Conservation (phyloP, 108 stramenopile genomes). For the Cyclotella distinguenda region DNA sequence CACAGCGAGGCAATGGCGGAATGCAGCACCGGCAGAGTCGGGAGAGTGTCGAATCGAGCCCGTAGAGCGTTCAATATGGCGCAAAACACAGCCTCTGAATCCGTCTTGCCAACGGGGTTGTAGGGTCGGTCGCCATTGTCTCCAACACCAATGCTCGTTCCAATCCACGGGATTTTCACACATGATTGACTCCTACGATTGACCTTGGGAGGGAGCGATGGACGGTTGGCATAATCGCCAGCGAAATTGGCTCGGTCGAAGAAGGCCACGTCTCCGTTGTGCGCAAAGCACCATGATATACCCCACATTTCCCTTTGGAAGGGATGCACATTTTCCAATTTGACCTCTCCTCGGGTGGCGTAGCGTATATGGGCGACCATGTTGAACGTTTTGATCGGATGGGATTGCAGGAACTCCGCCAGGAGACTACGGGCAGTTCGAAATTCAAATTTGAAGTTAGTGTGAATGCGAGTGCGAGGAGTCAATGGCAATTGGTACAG, state of each 20-base stretch:
- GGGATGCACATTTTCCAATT: slow-evolving; percentile 85
- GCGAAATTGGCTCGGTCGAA: slow-evolving; percentile 14
- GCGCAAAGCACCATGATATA: slow-evolving; percentile 65
- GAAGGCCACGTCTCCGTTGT: slow-evolving; percentile 85
- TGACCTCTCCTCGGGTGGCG: slow-evolving; percentile 73
- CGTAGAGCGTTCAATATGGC: slow-evolving; percentile 76
- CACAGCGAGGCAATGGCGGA: slow-evolving; percentile 51
- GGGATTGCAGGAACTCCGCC: slow-evolving; percentile 60
- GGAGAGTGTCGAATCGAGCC: slow-evolving; percentile 60
- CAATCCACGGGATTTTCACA: slow-evolving; percentile 36
- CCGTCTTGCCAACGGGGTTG: slow-evolving; percentile 81
- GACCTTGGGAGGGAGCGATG: slow-evolving; percentile 19
- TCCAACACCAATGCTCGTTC: slow-evolving; percentile 22
- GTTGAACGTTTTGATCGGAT: slow-evolving; percentile 71
- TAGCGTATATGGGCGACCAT: slow-evolving; percentile 87
- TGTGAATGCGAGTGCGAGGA: too few species aligned
- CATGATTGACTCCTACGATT: neutral
- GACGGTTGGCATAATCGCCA: neutral
- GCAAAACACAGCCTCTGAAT: slow-evolving; percentile 81
- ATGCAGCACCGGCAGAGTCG: slow-evolving; percentile 71
- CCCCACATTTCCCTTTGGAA: slow-evolving; percentile 79
- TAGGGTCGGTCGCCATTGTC: slow-evolving; percentile 36
- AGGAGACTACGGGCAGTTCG: too few species aligned
- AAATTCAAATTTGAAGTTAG: too few species aligned
- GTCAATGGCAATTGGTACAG: too few species aligned